Base-by-base conservation (phyloP, 306 rosid genomes). In the apple (Malus domestica) region DNA sequence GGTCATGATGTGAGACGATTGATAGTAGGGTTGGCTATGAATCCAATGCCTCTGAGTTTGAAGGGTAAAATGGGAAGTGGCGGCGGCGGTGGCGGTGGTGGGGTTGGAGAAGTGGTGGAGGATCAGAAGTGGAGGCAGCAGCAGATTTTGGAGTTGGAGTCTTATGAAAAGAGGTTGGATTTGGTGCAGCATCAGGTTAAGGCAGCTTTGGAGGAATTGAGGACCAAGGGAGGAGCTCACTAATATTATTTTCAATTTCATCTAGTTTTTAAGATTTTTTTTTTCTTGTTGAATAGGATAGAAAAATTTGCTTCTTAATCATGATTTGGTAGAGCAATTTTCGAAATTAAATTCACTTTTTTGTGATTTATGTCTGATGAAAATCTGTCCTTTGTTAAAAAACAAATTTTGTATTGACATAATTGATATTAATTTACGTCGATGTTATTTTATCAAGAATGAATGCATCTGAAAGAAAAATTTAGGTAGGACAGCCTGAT, bases 171-270 rank as follows among this genome's bases (percentile, higher is more conserved):
- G 81, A 74, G 92, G 80, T 74, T 96, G 85, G 96, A 86, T 67
- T 76, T 87, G 89, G 89, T 96, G 76, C 96, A 88, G 78, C 83
- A 80, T 42, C 89, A 88, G 72, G 86, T 92, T 51, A 90, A 87
- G 86, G 73, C 82, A 57, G 85, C 85, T 76, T 85, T 96, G 80
- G 90, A 96, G 57, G 91, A 86, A 66, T 77, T 92, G 79, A 73
- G 80, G 75, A 80, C 96, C 46, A 83, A 57, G 70, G 61, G 74
- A 68, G 84, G 59, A 45, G 54, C 2, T 35, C 14, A 20, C 2
- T 13, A 63, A 15, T 42, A 42, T 10, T n/a, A 2, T 5, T 22
- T 25, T 11, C 10, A 30, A 14, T 15, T 38, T 22, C 33, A 13
- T 58, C 15, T 38, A 57, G 59, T 73, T 73, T 61, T 40, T 59